A percentile compares a stretch with the other conserved stretches of the same genome.
These are phyloP conservation scores for Chlorella ohadii DNA, from an alignment of 139 green algal species.

Conservation along the genomic window DNA sequence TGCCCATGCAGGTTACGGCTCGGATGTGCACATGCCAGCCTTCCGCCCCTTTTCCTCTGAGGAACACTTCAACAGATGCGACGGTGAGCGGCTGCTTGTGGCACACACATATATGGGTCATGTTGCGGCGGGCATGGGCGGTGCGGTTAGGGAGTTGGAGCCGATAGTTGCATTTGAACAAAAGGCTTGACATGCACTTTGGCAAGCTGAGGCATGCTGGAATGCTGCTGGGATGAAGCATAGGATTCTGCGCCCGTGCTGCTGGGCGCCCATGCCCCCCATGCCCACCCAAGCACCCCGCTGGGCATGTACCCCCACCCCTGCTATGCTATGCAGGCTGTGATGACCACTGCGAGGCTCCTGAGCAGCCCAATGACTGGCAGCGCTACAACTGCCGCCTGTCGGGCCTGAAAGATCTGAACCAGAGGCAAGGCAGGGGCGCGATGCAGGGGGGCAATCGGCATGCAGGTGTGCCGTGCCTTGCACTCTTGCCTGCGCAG, in stretches of 20 bases:
- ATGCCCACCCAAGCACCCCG: background rate
- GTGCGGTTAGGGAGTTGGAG: too few relatives aligned
- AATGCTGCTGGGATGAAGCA: too few relatives aligned
- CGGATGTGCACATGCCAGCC: background rate
- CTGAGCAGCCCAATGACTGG: background rate
- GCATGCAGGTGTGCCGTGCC: too few relatives aligned
- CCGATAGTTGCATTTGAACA: too few relatives aligned
- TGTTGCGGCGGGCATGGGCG: too few relatives aligned
- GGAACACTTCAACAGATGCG: background rate
- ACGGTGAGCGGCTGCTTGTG: background rate
- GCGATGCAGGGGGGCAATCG: too few relatives aligned
- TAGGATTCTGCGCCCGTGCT: too few relatives aligned
- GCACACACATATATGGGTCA: too few relatives aligned
- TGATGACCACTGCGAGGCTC: background rate
- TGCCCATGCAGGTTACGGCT: slow-evolving; percentile 7
- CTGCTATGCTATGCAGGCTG: background rate
- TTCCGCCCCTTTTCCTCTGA: background rate
- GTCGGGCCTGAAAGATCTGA: slow-evolving; percentile 31
- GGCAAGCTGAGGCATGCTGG: too few relatives aligned
- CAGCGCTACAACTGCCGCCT: slow-evolving; percentile 39
- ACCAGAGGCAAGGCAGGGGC: slow-evolving; percentile 5
- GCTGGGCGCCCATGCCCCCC: too few relatives aligned
- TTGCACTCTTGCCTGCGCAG: too few relatives aligned
- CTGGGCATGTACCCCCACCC: background rate
- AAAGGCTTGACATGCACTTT: too few relatives aligned